Evolutionary conservation across 805 yeast species (phyloP).

Genomic region (Barnettozyma sp.): DNA sequence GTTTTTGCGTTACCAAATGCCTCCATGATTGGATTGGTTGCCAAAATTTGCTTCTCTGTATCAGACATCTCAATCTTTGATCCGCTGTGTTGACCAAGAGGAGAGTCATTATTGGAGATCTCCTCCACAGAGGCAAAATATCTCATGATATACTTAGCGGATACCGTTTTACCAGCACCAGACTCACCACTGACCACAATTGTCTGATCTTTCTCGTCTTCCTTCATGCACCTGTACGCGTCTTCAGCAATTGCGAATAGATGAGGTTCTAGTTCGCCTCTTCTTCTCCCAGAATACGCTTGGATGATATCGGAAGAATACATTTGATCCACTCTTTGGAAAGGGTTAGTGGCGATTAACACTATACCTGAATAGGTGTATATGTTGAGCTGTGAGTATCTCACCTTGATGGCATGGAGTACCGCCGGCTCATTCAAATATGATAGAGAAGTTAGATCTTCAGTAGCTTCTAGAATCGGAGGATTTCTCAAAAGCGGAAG

Average conservation of each 20-base stretch:
- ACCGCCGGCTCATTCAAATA: slow-evolving; percentile 96
- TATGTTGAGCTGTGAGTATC: slow-evolving; percentile 84
- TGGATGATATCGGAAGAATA: slow-evolving; percentile 91
- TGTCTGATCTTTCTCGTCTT: slow-evolving; percentile 81
- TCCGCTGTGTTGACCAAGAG: slow-evolving; percentile 35
- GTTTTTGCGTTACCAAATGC: slow-evolving; percentile 99
- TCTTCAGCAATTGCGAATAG: slow-evolving; percentile 96
- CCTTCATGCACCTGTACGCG: slow-evolving; percentile 91
- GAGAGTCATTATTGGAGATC: slow-evolving; percentile 26
- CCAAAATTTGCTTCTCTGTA: slow-evolving; percentile 89
- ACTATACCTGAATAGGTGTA: slow-evolving; percentile 97
- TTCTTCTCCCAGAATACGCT: slow-evolving; percentile 84
- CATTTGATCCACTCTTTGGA: slow-evolving; percentile 83
- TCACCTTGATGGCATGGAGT: slow-evolving; percentile 81
- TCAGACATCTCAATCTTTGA: slow-evolving; percentile 64
- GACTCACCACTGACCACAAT: slow-evolving; percentile 97
- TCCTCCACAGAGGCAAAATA: slow-evolving; percentile 92
- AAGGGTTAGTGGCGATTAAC: slow-evolving; percentile 92
- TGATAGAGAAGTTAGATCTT: slow-evolving; percentile 87
- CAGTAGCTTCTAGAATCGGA: slow-evolving; percentile 85
- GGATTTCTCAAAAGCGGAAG: slow-evolving; percentile 87
- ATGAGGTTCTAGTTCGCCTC: slow-evolving; percentile 97
- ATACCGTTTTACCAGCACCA: slow-evolving; percentile 97
- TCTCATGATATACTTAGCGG: slow-evolving; percentile 96
- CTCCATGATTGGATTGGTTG: slow-evolving; percentile 96